A percentile compares a stretch with the other conserved stretches of the same genome.
phyloP scores from a whole-genome alignment of 768 basidiomycete species.

The Hygrophoropsis aurantiaca region DNA sequence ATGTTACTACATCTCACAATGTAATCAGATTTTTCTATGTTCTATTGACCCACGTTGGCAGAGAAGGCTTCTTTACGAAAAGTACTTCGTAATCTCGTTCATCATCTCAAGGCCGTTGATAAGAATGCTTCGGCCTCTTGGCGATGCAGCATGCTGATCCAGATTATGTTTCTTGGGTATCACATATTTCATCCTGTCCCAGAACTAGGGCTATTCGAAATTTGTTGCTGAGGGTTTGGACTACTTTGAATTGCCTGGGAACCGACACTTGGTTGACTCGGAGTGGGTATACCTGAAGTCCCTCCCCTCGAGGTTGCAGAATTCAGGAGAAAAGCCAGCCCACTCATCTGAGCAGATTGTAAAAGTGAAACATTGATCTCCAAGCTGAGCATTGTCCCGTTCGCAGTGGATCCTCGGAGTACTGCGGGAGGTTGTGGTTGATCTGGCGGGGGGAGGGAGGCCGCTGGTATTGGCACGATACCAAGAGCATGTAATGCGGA shows the following conservation, averaged over 20 bases:
- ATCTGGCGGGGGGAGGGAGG: conserved; percentile 50
- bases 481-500: conserved; percentile 65
- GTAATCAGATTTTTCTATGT: too few species aligned
- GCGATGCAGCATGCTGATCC: not conserved
- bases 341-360: conserved; percentile 75
- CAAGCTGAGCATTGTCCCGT: conserved; percentile 70
- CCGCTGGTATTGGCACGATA: conserved; percentile 66
- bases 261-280: conserved; percentile 10
- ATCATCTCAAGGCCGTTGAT: not conserved
- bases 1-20: too few species aligned
- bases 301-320: conserved; percentile 57
- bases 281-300: conserved; percentile 12
- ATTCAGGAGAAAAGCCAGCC: conserved; percentile 69
- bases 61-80: too few species aligned
- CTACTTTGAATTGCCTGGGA: too few species aligned
- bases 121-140: not conserved
- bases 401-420: conserved; percentile 66
- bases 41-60: too few species aligned
- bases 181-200: conserved; percentile 21
- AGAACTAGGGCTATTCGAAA: not conserved
- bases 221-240: too few species aligned
- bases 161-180: not conserved
- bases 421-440: conserved; percentile 76
- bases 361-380: conserved; percentile 78
- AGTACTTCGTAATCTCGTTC: too few species aligned